phyloP scores from a whole-genome alignment of 2,329 filamentous ascomycete species.

The Madurella fahalii region DNA sequence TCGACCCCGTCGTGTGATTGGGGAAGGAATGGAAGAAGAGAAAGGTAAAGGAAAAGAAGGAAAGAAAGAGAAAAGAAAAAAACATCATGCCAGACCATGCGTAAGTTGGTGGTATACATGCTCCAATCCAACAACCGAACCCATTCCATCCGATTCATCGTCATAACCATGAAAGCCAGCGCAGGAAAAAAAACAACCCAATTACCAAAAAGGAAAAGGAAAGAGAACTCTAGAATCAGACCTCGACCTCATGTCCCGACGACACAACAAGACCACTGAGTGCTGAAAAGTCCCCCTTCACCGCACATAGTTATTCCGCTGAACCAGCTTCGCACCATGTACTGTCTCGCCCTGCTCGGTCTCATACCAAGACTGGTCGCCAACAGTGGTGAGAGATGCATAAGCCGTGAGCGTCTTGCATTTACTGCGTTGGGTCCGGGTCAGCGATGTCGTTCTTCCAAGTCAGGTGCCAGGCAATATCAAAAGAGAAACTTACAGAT shows the following conservation, averaged over 20 bases:
- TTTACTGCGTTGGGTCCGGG: slow-evolving; percentile 30
- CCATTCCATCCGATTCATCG: not conserved
- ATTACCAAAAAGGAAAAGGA: too few relatives aligned
- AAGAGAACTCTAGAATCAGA: not conserved
- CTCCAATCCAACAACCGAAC: not conserved
- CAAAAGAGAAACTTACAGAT: slow-evolving; percentile 33
- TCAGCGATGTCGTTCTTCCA: not conserved
- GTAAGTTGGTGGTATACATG: too few relatives aligned
- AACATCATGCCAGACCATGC: too few relatives aligned
- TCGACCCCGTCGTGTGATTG: too few relatives aligned
- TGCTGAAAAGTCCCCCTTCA: slow-evolving; percentile 28
- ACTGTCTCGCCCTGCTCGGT: slow-evolving; percentile 42
- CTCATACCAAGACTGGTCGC: slow-evolving; percentile 41
- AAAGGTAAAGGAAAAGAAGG: not conserved
- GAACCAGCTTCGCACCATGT: slow-evolving; percentile 40
- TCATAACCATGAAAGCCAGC: not conserved
- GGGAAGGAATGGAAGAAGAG: not conserved
- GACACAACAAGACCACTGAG: not conserved
- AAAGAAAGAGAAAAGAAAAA: not conserved
- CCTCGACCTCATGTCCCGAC: not conserved
- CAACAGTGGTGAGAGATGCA: slow-evolving; percentile 44
- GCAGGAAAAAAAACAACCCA: too few relatives aligned
- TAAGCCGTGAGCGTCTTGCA: slow-evolving; percentile 44
- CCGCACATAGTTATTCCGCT: slow-evolving; percentile 37
- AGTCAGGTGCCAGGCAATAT: not conserved